Percentiles rank a stretch among this genome's conserved stretches.
These are phyloP conservation scores for Gaeumannomyces tritici DNA, from an alignment of 2,329 filamentous ascomycete genomes.

Conservation along the genomic window DNA sequence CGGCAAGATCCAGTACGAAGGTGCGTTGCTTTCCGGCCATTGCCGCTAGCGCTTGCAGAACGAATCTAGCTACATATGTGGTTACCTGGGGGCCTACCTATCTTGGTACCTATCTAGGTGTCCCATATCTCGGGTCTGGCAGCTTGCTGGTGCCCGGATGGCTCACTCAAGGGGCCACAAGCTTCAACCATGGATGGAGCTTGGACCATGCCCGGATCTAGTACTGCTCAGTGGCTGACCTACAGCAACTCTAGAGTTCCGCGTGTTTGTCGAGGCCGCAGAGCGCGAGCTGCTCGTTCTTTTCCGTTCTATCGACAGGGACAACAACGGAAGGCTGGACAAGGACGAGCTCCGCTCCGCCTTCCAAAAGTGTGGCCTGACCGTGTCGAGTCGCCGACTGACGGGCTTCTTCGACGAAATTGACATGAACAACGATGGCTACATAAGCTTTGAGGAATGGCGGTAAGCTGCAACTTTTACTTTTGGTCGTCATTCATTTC, in stretches of 20 bases:
- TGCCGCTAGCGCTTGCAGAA: neutral
- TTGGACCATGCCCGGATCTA: neutral
- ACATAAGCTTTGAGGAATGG: conserved; percentile 91
- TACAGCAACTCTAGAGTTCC: conserved; percentile 58
- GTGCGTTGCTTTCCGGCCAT: conserved; percentile 35
- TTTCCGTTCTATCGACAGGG: conserved; percentile 78
- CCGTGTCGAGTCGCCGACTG: conserved; percentile 67
- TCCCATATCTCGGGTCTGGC: no score
- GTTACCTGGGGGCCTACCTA: no score
- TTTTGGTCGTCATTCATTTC: neutral
- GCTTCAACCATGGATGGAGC: neutral
- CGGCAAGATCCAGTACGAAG: conserved; percentile 83
- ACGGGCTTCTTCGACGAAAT: conserved; percentile 83
- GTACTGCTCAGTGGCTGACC: conserved; percentile 3
- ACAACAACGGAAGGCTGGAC: conserved; percentile 78
- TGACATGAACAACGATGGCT: conserved; percentile 80
- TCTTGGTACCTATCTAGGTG: no score
- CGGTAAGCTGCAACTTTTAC: conserved; percentile 54
- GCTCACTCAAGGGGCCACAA: neutral
- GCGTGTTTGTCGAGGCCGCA: conserved; percentile 75
- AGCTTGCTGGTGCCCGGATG: no score
- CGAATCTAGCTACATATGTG: no score
- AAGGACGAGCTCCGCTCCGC: conserved; percentile 74
- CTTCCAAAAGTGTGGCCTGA: conserved; percentile 68
- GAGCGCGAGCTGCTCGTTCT: conserved; percentile 74